Conservation (phyloP, 2,329 filamentous ascomycete genomes). For the Phaeoacremonium minimum region DNA sequence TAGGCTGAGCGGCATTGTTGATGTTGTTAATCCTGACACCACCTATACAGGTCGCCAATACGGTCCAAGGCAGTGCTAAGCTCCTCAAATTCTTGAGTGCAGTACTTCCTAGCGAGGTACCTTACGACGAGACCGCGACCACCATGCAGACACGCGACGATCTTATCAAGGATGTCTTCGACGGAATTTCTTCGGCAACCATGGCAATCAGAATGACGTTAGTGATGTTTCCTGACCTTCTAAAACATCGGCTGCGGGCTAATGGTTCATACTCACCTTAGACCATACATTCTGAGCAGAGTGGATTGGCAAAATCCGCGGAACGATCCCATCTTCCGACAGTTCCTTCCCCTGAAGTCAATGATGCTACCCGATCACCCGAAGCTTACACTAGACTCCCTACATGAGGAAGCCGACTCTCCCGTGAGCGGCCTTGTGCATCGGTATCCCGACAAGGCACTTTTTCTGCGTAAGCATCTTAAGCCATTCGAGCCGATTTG, state of each 20-base stretch:
- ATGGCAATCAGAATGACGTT: conserved; percentile 58
- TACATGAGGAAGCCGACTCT: conserved; percentile 53
- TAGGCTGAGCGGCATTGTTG: background rate
- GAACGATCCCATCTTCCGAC: conserved; percentile 54
- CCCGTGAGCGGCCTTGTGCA: conserved; percentile 56
- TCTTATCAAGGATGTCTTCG: conserved; percentile 49
- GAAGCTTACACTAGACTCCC: conserved; percentile 48
- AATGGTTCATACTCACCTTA: conserved; percentile 12
- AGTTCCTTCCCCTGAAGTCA: conserved; percentile 56
- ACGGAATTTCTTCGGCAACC: conserved; percentile 47
- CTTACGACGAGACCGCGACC: conserved; percentile 20
- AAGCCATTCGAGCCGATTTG: background rate
- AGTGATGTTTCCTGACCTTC: conserved; percentile 14
- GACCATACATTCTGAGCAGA: conserved; percentile 53
- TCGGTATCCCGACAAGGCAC: conserved; percentile 58
- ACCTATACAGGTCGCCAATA: conserved; percentile 41
- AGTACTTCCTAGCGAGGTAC: conserved; percentile 46
- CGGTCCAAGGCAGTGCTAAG: conserved; percentile 40
- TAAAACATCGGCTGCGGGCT: no score
- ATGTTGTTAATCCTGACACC: background rate
- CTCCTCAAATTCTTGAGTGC: conserved; percentile 43
- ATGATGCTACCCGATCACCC: conserved; percentile 49
- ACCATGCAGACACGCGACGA: conserved; percentile 41
- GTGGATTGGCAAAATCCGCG: conserved; percentile 57
- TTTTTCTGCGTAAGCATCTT: conserved; percentile 51